Evolutionary conservation across 1,139 yeast genomes (phyloP).

Genomic region (Magnusiomyces tetraspermus): DNA sequence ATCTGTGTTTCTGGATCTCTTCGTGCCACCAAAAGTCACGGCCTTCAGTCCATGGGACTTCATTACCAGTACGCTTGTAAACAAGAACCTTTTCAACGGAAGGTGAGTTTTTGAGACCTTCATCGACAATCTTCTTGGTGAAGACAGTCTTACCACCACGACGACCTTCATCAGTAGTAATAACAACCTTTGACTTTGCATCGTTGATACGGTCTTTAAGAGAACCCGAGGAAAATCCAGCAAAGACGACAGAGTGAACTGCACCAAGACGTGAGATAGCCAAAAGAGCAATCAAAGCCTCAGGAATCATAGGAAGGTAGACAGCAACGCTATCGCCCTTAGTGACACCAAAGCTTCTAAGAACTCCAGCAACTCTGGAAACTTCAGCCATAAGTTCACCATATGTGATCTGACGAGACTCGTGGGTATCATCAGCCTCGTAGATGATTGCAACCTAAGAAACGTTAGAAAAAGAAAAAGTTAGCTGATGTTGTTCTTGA

Average conservation of each 20-base stretch:
- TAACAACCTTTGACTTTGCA: conserved; percentile 63
- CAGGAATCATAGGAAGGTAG: conserved; percentile 80
- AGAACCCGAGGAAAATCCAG: conserved; percentile 72
- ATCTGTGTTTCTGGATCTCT: conserved; percentile 57
- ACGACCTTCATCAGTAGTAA: conserved; percentile 72
- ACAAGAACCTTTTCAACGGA: conserved; percentile 61
- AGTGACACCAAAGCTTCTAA: conserved; percentile 48
- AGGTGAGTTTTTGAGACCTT: conserved; percentile 63
- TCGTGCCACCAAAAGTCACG: conserved; percentile 82
- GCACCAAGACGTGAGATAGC: conserved; percentile 77
- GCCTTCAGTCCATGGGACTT: conserved; percentile 49
- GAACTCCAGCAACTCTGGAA: conserved; percentile 41
- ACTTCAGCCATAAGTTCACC: conserved; percentile 65
- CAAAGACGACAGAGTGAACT: conserved; percentile 73
- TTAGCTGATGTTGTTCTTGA: not conserved
- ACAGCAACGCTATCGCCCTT: conserved; percentile 84
- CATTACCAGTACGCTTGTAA: conserved; percentile 62
- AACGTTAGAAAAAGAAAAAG: not conserved
- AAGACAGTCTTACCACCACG: conserved; percentile 79
- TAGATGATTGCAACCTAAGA: conserved; percentile 34
- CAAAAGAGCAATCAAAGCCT: conserved; percentile 61
- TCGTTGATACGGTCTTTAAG: conserved; percentile 68
- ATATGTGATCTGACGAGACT: conserved; percentile 56
- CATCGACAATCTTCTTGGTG: conserved; percentile 76
- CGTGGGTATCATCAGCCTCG: conserved; percentile 68